phyloP scores from a whole-genome alignment of 2,329 filamentous ascomycete genomes.

The Neobulgaria alba region DNA sequence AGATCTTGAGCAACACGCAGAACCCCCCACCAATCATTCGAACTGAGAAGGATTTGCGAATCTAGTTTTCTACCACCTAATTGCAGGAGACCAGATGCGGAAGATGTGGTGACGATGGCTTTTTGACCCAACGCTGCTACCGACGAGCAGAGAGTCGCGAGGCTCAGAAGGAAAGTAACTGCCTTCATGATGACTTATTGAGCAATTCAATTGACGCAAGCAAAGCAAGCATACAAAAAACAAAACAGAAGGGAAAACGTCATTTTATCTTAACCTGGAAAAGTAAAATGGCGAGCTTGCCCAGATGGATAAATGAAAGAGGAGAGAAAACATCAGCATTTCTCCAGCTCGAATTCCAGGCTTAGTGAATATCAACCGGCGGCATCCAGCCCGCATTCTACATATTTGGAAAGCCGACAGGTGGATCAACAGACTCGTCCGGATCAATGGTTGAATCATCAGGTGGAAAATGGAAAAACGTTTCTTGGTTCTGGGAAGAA shows the following conservation, averaged over 20 bases:
- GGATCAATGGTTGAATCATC: background rate
- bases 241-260: background rate
- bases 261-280: background rate
- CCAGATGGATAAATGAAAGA: constrained; percentile 8
- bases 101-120: constrained; percentile 34
- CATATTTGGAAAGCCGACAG: background rate
- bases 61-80: constrained; percentile 27
- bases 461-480: background rate
- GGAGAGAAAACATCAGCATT: no score
- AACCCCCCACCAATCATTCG: constrained; percentile 58
- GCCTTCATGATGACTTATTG: constrained; percentile 17
- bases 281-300: background rate
- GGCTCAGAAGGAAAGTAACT: constrained; percentile 10
- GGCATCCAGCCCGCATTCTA: background rate
- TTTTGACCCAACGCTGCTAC: constrained; percentile 39
- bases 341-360: no score
- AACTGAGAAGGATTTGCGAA: constrained; percentile 46
- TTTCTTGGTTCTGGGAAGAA: background rate
- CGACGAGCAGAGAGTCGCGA: constrained; percentile 21
- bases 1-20: constrained; percentile 60
- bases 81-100: constrained; percentile 20
- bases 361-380: background rate
- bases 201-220: background rate
- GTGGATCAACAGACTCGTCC: background rate
- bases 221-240: constrained; percentile 1